Base-by-base conservation (phyloP, 768 basidiomycete genomes). In the Chalciporus sphaerocephalus region DNA sequence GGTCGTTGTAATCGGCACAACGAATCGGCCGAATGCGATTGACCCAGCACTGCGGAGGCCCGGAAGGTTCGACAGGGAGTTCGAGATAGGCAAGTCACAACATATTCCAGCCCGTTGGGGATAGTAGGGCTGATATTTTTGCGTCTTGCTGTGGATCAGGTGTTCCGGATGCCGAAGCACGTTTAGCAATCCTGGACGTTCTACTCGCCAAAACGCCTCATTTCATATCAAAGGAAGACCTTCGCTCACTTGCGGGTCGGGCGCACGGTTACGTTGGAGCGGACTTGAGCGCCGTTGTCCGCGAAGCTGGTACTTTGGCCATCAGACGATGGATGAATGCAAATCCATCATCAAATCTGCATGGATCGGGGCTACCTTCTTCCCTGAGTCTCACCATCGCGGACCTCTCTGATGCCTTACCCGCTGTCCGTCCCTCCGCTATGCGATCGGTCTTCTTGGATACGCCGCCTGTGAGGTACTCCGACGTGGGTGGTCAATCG, bases 191-290 rank as follows among this genome's bases (percentile, higher is more conserved):
- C 52, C 77, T 99, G 30, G 72, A 80, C n/a, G 92, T 97, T 37
- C 69, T 97, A 13, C 76, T 97, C 0, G 59, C 76, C 15, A 86
- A 85, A 52, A 87, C 87, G 2, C 95, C 96, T 0, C 82, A 97
- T 58, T 64, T 71, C 4, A 74, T 97, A 48, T 62, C 78, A 0
- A 62, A 68, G 3, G 69, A 72, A 0, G 81, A 88, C 9, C 77
- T 99, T 2, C 68, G 74, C 20, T 53, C 73, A 2, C 67, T 97
- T 15, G 86, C 94, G 0, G 74, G 79, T 10, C 79, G 79, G 24
- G 92, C 93, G 10, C 92, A 99, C 52, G 96, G 96, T 0, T 98
- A 94, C 62, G 96, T 99, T 37, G 96, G 95, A 6, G 96, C 96
- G 5, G 96, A 99, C 65, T 75, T 99, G 35, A 83, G 85, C 24